Conservation (phyloP, 1,139 yeast genomes). For the Torulaspora globosa region DNA sequence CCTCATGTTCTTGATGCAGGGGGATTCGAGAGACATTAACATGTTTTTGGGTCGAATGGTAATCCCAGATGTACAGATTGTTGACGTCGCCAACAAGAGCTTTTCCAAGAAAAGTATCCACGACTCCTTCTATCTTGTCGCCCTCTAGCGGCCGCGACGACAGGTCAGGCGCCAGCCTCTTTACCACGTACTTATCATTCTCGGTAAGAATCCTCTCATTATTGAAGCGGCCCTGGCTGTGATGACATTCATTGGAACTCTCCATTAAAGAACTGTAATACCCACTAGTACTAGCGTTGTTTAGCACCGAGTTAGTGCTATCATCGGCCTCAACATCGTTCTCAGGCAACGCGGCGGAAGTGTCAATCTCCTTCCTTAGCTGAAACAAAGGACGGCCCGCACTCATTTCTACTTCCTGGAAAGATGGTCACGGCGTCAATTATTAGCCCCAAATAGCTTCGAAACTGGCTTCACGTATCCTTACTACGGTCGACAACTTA, state of each 20-base stretch:
- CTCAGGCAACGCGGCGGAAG: conserved; percentile 6
- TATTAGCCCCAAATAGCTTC: neutral
- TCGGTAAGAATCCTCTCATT: conserved; percentile 29
- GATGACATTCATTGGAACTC: conserved; percentile 8
- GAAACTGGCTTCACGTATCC: neutral
- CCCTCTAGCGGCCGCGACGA: conserved; percentile 14
- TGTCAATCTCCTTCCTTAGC: conserved; percentile 24
- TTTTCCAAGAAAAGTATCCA: conserved; percentile 53
- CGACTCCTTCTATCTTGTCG: conserved; percentile 42
- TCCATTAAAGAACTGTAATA: conserved; percentile 9
- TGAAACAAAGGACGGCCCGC: conserved; percentile 20
- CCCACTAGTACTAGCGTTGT: conserved; percentile 7
- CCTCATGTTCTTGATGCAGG: conserved; percentile 33
- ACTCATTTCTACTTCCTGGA: conserved; percentile 6
- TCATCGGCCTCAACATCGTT: conserved; percentile 6
- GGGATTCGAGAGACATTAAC: conserved; percentile 52
- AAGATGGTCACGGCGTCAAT: neutral
- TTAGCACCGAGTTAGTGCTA: conserved; percentile 2
- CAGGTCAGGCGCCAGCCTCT: conserved; percentile 22
- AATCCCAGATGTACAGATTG: conserved; percentile 66
- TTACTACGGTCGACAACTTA: neutral
- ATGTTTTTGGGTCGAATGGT: conserved; percentile 53
- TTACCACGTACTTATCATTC: conserved; percentile 32
- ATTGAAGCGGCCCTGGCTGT: conserved; percentile 8
- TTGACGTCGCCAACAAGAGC: conserved; percentile 52